Evolutionary conservation across 495 filamentous ascomycete genomes (phyloP), one percentile per base, ranked within the genome.

Genomic region (Haplographium delicatum): DNA sequence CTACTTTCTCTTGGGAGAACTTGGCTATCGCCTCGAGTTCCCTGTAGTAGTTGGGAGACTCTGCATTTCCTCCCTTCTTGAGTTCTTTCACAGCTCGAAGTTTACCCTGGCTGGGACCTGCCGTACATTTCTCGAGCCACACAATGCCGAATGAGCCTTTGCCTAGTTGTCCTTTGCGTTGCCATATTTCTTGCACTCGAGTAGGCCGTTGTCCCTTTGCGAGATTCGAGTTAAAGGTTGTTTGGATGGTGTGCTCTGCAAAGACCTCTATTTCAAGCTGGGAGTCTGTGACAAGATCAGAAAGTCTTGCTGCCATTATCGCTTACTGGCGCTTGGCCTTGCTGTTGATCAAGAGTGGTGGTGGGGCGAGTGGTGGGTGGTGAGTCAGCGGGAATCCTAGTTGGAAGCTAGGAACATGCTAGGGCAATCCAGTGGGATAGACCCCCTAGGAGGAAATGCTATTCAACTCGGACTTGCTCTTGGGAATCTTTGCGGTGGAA

Each of bases 1-100:
- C 39, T 13, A 48, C 54, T 44, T 44, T 65, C 34, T 50, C 25
- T 18, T 68, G 65, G 1, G 70, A 74, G 52, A 74, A 72, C 48
- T 67, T 72, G 26, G 60, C 58, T 35, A 70, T 67, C 6, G 68
- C 69, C 54, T 72, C 69, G 9, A 72, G 42, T 41, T 74, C 71
- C 3, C 62, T 57, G 24, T 50, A 54, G 28, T 65, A 70, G 30
- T 66, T 53, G 3, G n/a, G 10, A 20, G 19, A 64, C 48, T 1
- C 26, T 28, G 8, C 48, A 42, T 20, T 24, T 44, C 16, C 27
- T 23, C 1, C 16, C 31, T 52, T 56, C 8, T 33, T 28, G 19
- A 69, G 50, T 27, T 55, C 51, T 31, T 69, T 69, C 19, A 67
- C 62, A 20, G 66, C 66, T 35, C 64, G 58, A 5, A 53, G 24